phyloP scores from a whole-genome alignment of 2,329 filamentous ascomycete species.

The Paraphoma chrysanthemicola region DNA sequence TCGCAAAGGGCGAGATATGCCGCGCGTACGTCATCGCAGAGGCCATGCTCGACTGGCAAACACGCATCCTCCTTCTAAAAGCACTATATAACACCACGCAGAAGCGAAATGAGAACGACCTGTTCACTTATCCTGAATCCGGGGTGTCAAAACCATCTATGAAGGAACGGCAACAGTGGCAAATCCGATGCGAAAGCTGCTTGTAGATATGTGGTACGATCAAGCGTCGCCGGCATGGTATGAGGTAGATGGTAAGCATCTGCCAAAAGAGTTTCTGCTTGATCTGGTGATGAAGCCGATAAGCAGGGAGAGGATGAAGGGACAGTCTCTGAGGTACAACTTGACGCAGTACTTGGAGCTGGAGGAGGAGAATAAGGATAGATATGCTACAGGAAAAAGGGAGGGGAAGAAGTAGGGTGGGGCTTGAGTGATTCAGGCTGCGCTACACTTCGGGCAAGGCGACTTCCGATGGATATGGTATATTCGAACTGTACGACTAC shows the following conservation, averaged over 20 bases:
- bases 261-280: neutral
- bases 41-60: neutral
- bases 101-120: neutral
- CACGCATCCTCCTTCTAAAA: neutral
- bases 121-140: neutral
- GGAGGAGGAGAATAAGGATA: neutral
- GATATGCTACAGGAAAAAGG: too few species aligned
- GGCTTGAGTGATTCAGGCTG: too few species aligned
- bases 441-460: too few species aligned
- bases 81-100: neutral
- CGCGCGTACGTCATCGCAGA: slow-evolving; percentile 28
- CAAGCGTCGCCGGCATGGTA: neutral
- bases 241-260: neutral
- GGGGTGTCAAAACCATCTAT: neutral
- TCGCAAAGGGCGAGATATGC: neutral
- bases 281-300: neutral
- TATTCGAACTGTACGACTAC: too few species aligned
- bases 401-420: too few species aligned
- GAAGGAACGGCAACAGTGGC: neutral
- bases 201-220: neutral
- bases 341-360: neutral
- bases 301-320: neutral
- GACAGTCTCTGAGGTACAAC: neutral
- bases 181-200: neutral
- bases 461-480: too few species aligned